Evolutionary conservation across 73 alveolate genomes (phyloP), one percentile per base, ranked within the genome.

Genomic region (Stentor coeruleus): DNA sequence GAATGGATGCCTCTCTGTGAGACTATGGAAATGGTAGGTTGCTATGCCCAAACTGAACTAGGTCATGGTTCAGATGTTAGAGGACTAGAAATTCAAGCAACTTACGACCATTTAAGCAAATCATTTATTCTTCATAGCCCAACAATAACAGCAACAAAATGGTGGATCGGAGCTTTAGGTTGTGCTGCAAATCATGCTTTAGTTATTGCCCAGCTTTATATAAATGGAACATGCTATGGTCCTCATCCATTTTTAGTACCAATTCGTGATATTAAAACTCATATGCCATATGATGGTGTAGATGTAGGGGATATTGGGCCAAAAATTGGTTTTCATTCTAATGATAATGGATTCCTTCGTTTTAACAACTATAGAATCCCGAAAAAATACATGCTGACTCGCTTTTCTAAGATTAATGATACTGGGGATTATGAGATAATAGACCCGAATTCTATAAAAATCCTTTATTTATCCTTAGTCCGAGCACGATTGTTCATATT

Each of bases 21-120:
- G 35, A 57, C 15, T 57, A 74, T 81, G 81, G 85, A 88, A 80
- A 93, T 93, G 15, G 76, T 85, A 40, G 98, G 98, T 14, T 85
- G 92, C 85, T 93, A 93, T 81, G 90, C 93, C 3, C 74, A 93
- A 60, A 91, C 98, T 20, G 98, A 93, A 81, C 81, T 93, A 33
- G 98, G 96, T 3, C 98, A 93, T 85, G 98, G 98, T 3, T 93
- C 98, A 57, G 89, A 93, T 91, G 92, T 93, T 37, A 82, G 92
- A 49, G 89, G 92, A 31, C 55, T 93, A 0, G 92, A 85, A 74
- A 93, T 96, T 37, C 80, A 86, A 35, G 96, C 98, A 20, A 86
- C 89, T 58, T 93, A 75, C 81, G 98, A 93, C 76, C 73, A 82
- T 57, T 74, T 74, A 49, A 93, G 90, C 26, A 92, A 91, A 66